Conservation (phyloP, 768 basidiomycete species). For the Kwoniella botswanensis region DNA sequence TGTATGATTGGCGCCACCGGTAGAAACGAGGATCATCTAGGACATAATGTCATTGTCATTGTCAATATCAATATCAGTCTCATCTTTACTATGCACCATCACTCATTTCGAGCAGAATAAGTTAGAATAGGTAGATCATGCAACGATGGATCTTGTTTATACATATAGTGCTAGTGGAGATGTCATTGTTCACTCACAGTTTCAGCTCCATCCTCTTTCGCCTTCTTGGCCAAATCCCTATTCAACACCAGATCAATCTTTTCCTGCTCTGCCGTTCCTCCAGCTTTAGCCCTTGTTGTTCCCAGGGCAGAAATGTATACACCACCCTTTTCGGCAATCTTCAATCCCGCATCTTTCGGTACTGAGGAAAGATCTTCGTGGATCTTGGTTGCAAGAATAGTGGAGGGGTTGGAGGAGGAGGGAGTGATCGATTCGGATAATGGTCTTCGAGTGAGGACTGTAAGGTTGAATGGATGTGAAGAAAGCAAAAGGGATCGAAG, state of each 20-base stretch:
- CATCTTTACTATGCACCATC: no score
- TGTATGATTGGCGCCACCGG: constrained; percentile 30
- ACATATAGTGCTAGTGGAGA: no score
- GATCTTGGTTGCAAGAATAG: constrained; percentile 32
- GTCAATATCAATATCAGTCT: no score
- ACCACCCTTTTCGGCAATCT: constrained; percentile 24
- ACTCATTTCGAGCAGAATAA: neutral
- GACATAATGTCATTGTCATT: no score
- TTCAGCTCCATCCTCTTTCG: constrained; percentile 48
- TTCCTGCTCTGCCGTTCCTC: constrained; percentile 43
- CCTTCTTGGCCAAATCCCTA: constrained; percentile 47
- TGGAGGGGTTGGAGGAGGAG: constrained; percentile 13
- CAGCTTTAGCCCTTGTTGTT: constrained; percentile 49
- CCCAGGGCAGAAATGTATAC: constrained; percentile 51
- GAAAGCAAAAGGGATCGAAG: constrained; percentile 39
- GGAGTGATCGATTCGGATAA: constrained; percentile 18
- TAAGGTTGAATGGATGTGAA: constrained; percentile 41
- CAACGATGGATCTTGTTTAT: no score
- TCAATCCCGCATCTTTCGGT: neutral
- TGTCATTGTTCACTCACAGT: constrained; percentile 38
- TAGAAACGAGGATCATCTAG: constrained; percentile 54
- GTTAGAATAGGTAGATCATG: neutral
- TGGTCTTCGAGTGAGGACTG: constrained; percentile 47
- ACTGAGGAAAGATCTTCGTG: constrained; percentile 32
- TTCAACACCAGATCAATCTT: constrained; percentile 53